Evolutionary conservation across 345 rosid species (phyloP).

Genomic region (Melaleuca alternifolia): DNA sequence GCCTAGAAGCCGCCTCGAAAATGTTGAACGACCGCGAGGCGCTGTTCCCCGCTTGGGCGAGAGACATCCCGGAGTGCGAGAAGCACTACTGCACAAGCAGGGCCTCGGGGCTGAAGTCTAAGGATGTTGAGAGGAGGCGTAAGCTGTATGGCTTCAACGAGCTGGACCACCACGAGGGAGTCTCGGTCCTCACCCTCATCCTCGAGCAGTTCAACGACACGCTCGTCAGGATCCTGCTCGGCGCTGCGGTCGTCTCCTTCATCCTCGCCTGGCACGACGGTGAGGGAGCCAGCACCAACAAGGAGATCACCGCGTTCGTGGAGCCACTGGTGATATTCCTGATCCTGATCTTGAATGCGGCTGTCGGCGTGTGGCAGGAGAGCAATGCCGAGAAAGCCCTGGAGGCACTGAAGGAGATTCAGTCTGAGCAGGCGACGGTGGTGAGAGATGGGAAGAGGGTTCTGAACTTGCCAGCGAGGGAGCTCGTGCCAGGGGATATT

Average conservation of each 20-base stretch:
- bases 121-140: conserved; percentile 28
- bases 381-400: conserved; percentile 64
- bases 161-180: conserved; percentile 49
- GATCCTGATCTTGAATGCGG: conserved; percentile 52
- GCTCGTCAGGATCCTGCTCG: conserved; percentile 45
- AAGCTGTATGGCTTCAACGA: conserved; percentile 44
- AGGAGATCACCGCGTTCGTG: conserved; percentile 58
- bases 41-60: conserved; percentile 48
- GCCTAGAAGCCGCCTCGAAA: neutral
- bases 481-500: conserved; percentile 57
- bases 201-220: conserved; percentile 60
- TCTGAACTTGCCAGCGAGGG: conserved; percentile 30
- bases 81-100: conserved; percentile 19
- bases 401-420: conserved; percentile 62
- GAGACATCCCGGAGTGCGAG: conserved; percentile 37
- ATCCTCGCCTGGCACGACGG: conserved; percentile 58
- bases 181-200: conserved; percentile 34
- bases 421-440: conserved; percentile 54
- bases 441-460: conserved; percentile 37
- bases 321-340: conserved; percentile 68
- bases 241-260: conserved; percentile 49
- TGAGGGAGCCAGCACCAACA: conserved; percentile 44
- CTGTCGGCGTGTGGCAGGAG: conserved; percentile 71
- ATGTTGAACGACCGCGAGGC: conserved; percentile 2
- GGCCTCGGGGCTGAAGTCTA: conserved; percentile 22